A percentile compares a stretch with the other conserved stretches of the same genome.
phyloP scores from a whole-genome alignment of 75 land plant genomes.

The Pinus albicaulis region DNA sequence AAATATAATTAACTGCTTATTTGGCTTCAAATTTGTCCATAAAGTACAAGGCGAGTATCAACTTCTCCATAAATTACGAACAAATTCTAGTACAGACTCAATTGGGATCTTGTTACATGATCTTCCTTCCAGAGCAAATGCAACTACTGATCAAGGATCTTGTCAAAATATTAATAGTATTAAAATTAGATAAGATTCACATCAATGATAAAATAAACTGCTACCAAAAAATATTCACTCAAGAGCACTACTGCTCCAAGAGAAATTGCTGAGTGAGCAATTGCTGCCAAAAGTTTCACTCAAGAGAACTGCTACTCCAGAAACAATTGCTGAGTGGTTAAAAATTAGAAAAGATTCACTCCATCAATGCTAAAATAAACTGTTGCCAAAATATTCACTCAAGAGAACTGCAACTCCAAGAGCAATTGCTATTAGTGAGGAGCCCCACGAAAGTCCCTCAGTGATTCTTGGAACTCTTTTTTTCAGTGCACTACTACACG shows the following conservation, averaged over 20 bases:
- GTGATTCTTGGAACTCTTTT: conserved; percentile 28
- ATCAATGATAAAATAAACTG: neutral
- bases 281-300: conserved; percentile 37
- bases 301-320: conserved; percentile 29
- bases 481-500: conserved; percentile 33
- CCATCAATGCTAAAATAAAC: conserved; percentile 6
- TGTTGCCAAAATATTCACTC: conserved; percentile 36
- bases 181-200: too few species aligned
- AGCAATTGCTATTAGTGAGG: conserved; percentile 39
- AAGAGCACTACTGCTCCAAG: conserved; percentile 31
- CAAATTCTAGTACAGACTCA: too few species aligned
- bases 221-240: conserved; percentile 41
- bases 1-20: too few species aligned
- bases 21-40: too few species aligned
- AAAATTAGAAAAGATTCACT: neutral
- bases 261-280: conserved; percentile 37
- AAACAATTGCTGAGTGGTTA: conserved; percentile 15
- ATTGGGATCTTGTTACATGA: too few species aligned
- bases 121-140: too few species aligned
- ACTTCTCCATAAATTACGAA: too few species aligned
- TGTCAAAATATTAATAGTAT: too few species aligned
- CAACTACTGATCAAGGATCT: too few species aligned
- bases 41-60: too few species aligned
- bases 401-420: conserved; percentile 32
- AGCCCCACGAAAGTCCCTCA: conserved; percentile 38